phyloP scores from a whole-genome alignment of 805 yeast genomes.

The Ogataea degrootiae region DNA sequence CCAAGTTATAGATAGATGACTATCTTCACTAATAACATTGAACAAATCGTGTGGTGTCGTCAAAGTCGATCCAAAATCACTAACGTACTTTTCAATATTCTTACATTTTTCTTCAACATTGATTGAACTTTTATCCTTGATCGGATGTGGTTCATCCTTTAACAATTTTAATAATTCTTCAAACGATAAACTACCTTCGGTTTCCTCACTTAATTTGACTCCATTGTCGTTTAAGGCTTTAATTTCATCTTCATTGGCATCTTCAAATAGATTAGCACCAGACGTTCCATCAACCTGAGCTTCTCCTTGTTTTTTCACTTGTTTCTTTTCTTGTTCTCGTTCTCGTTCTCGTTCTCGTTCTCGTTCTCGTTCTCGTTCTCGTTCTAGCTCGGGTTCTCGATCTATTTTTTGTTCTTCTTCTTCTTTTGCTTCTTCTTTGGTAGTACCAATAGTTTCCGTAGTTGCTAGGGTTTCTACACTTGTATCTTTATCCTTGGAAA shows the following conservation, averaged over 20 bases:
- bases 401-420: background rate
- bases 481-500: too few relatives aligned
- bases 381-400: background rate
- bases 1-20: conserved; percentile 29
- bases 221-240: conserved; percentile 22
- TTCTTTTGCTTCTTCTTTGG: conserved; percentile 1
- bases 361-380: background rate
- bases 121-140: conserved; percentile 21
- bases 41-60: conserved; percentile 26
- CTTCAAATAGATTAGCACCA: conserved; percentile 28
- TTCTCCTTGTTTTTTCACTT: background rate
- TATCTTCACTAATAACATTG: conserved; percentile 24
- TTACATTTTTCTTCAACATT: conserved; percentile 17
- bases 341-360: background rate
- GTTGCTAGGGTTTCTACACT: background rate
- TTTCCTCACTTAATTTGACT: background rate
- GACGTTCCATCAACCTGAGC: conserved; percentile 4
- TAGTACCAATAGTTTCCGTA: background rate
- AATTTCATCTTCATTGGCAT: conserved; percentile 29
- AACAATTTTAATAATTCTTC: conserved; percentile 18
- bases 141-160: conserved; percentile 28
- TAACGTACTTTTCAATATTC: conserved; percentile 23
- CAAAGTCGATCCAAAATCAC: conserved; percentile 22
- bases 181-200: conserved; percentile 15
- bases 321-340: background rate